These are phyloP conservation scores for Zymoseptoria pseudotritici DNA, from an alignment of 2,329 filamentous ascomycete species.

Conservation along the genomic window DNA sequence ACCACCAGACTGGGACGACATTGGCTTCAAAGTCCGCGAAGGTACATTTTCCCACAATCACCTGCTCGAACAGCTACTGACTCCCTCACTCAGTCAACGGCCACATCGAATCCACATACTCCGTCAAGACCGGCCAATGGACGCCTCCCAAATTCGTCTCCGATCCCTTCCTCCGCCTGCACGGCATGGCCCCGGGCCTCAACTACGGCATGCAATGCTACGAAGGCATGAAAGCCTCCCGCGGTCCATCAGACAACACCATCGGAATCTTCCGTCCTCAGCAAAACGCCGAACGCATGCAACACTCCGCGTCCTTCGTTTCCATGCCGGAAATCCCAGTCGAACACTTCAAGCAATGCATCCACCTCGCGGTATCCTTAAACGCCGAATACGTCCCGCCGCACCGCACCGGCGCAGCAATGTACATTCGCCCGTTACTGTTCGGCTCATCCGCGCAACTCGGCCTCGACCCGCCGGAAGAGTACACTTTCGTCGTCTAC, in stretches of 20 bases:
- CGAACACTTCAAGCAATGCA: slow-evolving; percentile 66
- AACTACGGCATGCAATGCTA: slow-evolving; percentile 98
- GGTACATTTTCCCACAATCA: slow-evolving; percentile 44
- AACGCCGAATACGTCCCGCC: slow-evolving; percentile 91
- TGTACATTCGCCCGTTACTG: slow-evolving; percentile 86
- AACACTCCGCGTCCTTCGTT: slow-evolving; percentile 74
- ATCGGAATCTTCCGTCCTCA: slow-evolving; percentile 85
- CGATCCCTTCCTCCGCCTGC: slow-evolving; percentile 78
- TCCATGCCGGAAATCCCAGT: slow-evolving; percentile 75
- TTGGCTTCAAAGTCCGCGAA: slow-evolving; percentile 89
- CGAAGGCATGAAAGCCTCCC: slow-evolving; percentile 97
- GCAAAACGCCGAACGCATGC: slow-evolving; percentile 76
- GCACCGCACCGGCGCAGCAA: slow-evolving; percentile 76
- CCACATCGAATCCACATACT: slow-evolving; percentile 84
- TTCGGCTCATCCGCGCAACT: slow-evolving; percentile 85
- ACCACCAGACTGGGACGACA: slow-evolving; percentile 73
- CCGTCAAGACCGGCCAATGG: slow-evolving; percentile 67
- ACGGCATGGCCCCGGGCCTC: slow-evolving; percentile 89
- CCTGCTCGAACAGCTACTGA: not conserved
- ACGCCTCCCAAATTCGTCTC: slow-evolving; percentile 67
- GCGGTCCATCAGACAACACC: slow-evolving; percentile 56
- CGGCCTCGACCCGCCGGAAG: slow-evolving; percentile 77
- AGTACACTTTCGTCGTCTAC: slow-evolving; percentile 86
- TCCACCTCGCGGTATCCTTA: slow-evolving; percentile 71
- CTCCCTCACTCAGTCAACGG: slow-evolving; percentile 63